Evolutionary conservation across 2,329 filamentous ascomycete genomes (phyloP).

Genomic region (Madurella mycetomatis): DNA sequence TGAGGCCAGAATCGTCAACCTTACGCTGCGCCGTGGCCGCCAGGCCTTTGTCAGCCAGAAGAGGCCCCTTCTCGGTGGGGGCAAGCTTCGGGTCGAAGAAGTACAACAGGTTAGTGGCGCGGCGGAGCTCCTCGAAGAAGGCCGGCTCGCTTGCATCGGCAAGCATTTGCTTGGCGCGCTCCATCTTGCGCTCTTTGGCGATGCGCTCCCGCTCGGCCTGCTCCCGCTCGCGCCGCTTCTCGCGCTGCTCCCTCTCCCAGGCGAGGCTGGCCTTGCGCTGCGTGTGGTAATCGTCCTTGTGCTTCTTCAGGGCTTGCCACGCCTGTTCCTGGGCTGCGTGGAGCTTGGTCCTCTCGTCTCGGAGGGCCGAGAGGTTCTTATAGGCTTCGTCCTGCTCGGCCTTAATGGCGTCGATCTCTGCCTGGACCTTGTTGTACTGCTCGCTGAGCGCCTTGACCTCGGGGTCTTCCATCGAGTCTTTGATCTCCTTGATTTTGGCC

Average conservation of each 20-base stretch:
- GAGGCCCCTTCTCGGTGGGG: slow-evolving; percentile 61
- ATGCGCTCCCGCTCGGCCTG: slow-evolving; percentile 74
- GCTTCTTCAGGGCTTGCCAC: slow-evolving; percentile 72
- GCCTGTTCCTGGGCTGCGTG: slow-evolving; percentile 84
- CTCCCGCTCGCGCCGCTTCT: slow-evolving; percentile 70
- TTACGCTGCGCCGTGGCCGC: slow-evolving; percentile 75
- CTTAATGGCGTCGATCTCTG: slow-evolving; percentile 86
- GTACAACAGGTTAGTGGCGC: slow-evolving; percentile 78
- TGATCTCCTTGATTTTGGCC: slow-evolving; percentile 81
- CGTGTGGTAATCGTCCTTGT: slow-evolving; percentile 86
- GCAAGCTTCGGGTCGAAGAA: slow-evolving; percentile 78
- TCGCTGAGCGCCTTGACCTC: slow-evolving; percentile 85
- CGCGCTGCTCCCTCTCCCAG: slow-evolving; percentile 78
- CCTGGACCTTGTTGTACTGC: slow-evolving; percentile 77
- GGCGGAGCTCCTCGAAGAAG: slow-evolving; percentile 88
- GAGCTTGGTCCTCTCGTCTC: slow-evolving; percentile 79
- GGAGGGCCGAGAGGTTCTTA: slow-evolving; percentile 79
- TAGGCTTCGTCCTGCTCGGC: slow-evolving; percentile 86
- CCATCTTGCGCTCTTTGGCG: slow-evolving; percentile 68
- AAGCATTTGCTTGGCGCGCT: slow-evolving; percentile 70
- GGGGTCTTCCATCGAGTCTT: slow-evolving; percentile 85
- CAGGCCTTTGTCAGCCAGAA: slow-evolving; percentile 65
- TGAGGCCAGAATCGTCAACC: slow-evolving; percentile 77
- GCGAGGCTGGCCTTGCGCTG: slow-evolving; percentile 76
- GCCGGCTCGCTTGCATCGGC: slow-evolving; percentile 80